Conservation (phyloP, 345 rosid genomes). For the Brassica carinata region DNA sequence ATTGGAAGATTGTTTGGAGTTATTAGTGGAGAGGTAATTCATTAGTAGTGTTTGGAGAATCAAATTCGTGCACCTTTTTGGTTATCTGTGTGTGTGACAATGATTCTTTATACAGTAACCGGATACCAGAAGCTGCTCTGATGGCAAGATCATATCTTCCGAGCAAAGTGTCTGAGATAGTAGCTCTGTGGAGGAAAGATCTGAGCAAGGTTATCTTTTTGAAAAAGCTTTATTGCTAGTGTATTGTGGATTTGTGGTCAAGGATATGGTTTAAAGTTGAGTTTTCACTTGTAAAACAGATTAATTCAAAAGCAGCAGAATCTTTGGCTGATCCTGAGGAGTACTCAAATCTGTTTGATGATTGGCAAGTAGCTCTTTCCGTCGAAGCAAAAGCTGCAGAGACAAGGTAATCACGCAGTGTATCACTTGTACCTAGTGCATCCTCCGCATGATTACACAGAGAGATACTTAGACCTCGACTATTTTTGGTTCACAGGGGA, state of each 20-base stretch:
- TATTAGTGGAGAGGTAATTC: conserved; percentile 85
- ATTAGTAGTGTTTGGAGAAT: conserved; percentile 8
- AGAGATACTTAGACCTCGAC: not conserved
- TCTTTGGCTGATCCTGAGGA: conserved; percentile 98
- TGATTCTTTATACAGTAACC: conserved; percentile 63
- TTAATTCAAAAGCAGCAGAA: conserved; percentile 97
- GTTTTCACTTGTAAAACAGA: conserved; percentile 46
- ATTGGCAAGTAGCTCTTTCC: conserved; percentile 95
- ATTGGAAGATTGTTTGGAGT: conserved; percentile 91
- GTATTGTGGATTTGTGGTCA: not conserved
- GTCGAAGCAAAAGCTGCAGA: conserved; percentile 76
- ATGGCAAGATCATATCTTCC: conserved; percentile 99
- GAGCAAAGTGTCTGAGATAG: conserved; percentile 97
- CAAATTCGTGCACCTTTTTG: conserved; percentile 2
- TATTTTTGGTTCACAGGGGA: conserved; percentile 52
- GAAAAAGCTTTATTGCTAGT: not conserved
- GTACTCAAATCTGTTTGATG: conserved; percentile 95
- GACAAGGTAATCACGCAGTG: conserved; percentile 56
- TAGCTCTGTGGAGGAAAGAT: conserved; percentile 95
- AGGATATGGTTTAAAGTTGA: conserved; percentile 10
- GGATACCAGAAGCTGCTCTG: conserved; percentile 99
- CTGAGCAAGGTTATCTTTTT: conserved; percentile 66
- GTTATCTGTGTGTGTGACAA: conserved; percentile 26
- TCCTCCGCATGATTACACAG: not conserved
- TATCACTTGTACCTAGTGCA: not conserved